Evolutionary conservation across 371 early-diverging fungal genomes (phyloP), one percentile per base, ranked within the genome.

Genomic region (Mucor circinelloides): DNA sequence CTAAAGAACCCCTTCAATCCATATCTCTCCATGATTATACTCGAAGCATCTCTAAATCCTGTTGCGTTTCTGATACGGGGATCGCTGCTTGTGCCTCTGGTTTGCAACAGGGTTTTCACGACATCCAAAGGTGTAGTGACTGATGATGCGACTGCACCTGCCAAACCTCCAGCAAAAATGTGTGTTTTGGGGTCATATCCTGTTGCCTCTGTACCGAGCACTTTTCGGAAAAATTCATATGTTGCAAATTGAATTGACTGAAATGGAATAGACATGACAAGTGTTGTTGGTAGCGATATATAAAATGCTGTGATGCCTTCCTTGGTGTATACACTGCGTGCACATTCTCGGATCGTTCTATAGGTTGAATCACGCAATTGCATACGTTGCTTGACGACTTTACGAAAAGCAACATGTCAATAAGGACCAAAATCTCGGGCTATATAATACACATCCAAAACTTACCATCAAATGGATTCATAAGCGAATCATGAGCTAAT

Each of bases 361-460:
- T 93, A 90, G 5, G 77, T 73, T 2, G 90, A 84, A 57, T 88
- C 87, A 48, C 87, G 88, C 28, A 95, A 76, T 75, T 98, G 98
- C 97, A 97, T 96, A n/a, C 98, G 87, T 76, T 98, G 97, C 77
- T 98, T 98, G 70, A 97, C 82, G 40, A 97, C 97, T 90, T 73
- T 17, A 25, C 4, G 56, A 28, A 23, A 6, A 31, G 13, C 31
- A 17, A 8, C 9, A 15, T 59, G 6, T 44, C 19, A 15, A 12
- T 34, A 25, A 17, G 12, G 34, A 32, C 36, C 42, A 13, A 13
- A 32, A 55, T 78, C 56, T 70, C 55, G 13, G 96, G 94, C 30
- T 96, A 68, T 0, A 78, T 10, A 30, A 58, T 25, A 48, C 3
- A 25, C 7, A 25, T n/a, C 4, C 12, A 38, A 56, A n/a, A 54